Evolutionary conservation across 768 basidiomycete genomes (phyloP), one percentile per base, ranked within the genome.

Genomic region (Astraeus odoratus): DNA sequence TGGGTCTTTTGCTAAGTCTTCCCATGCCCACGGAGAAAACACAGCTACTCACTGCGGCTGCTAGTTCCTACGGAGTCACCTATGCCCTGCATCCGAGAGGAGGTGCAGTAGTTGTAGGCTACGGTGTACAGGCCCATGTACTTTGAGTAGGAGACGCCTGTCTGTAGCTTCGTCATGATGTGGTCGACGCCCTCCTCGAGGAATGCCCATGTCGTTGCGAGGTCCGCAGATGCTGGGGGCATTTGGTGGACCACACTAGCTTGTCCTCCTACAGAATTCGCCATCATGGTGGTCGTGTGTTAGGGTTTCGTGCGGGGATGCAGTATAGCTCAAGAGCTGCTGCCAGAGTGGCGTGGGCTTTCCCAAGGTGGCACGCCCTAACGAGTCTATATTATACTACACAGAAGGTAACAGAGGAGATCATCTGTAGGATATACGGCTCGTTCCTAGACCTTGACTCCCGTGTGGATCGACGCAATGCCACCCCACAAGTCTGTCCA

Each of bases 21-120:
- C 22, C 22, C 5, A 12, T 24, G 23, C 22, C 13, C 19, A 15
- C 22, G 15, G 7, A 39, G 31, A 39, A 25, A 26, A 16, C 13
- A 44, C 4, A 13, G 42, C 10, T 19, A 74, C 82, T 68, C 58
- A 87, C 85, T 80, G 59, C 84, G 74, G 54, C 63, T 69, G 4
- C 70, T 66, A 15, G 67, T 48, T 8, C 65, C 61, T 3, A 63
- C 54, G 19, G 44, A 56, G 20, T 70, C 66, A 16, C 70, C 67
- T 19, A 59, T 67, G 38, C 73, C 72, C 56, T 76, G 78, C 81
- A 84, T 85, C 64, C 82, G 83, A 3, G 86, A 86, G 23, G 86
- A 86, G 22, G 90, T 97, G 61, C 96, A 99, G 64, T 95, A 98
- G 71, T 98, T 97, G 74, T 99, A 98, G 8, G 90, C 87, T 42